Evolutionary conservation across 2,329 filamentous ascomycete genomes (phyloP).

Genomic region (Beauveria rudraprayagi): DNA sequence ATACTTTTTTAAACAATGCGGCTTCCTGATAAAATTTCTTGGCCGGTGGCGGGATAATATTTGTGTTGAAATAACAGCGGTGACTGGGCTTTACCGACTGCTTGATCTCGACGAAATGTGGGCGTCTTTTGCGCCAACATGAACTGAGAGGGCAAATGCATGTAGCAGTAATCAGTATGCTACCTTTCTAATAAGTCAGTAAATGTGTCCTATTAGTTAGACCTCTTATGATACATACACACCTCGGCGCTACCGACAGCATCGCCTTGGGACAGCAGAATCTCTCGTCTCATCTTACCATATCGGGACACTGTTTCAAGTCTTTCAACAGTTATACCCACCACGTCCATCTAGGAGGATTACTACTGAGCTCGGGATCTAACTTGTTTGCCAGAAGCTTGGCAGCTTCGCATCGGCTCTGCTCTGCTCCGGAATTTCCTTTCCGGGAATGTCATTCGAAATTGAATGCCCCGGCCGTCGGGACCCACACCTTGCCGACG

Average conservation of each 20-base stretch:
- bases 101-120: too few relatives aligned
- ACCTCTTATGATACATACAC: background rate
- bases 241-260: background rate
- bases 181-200: too few relatives aligned
- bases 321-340: background rate
- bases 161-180: too few relatives aligned
- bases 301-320: background rate
- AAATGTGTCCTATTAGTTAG: too few relatives aligned
- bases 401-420: background rate
- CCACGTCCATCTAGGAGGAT: background rate
- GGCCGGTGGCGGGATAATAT: background rate
- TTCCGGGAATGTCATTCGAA: slow-evolving; percentile 4
- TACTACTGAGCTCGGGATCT: background rate
- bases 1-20: too few relatives aligned
- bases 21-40: background rate
- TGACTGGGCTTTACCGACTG: too few relatives aligned
- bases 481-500: background rate
- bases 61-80: too few relatives aligned
- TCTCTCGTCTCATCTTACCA: background rate
- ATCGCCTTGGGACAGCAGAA: background rate
- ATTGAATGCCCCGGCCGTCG: background rate
- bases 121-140: too few relatives aligned
- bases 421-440: background rate
- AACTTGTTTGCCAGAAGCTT: background rate
- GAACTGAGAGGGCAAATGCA: too few relatives aligned